Conservation (phyloP, 2,329 filamentous ascomycete genomes). For the Aspergillus carbonarius region DNA sequence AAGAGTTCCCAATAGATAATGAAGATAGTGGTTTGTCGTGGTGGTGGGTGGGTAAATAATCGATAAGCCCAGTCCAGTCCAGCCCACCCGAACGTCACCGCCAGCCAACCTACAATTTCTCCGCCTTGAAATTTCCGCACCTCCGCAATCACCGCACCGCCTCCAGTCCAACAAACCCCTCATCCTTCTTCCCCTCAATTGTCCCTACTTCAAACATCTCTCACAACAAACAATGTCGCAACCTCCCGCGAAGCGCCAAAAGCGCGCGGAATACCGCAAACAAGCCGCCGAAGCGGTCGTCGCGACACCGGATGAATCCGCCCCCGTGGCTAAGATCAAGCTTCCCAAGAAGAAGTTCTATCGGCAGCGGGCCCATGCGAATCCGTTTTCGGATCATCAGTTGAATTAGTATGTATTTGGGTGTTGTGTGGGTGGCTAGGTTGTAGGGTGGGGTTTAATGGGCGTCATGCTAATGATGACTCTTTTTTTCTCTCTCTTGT, state of each 20-base stretch:
- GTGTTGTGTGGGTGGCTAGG: neutral
- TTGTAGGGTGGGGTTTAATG: neutral
- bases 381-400: constrained; percentile 93
- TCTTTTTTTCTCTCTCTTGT: neutral
- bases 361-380: constrained; percentile 92
- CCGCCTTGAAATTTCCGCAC: constrained; percentile 3
- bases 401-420: constrained; percentile 73
- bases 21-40: neutral
- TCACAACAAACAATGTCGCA: constrained; percentile 4
- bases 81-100: neutral
- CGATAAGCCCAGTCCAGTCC: neutral
- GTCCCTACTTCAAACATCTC: too few species aligned
- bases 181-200: neutral
- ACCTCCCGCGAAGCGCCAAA: constrained; percentile 40
- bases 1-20: neutral
- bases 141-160: neutral
- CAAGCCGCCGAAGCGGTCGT: constrained; percentile 38
- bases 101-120: neutral
- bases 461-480: neutral
- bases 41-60: neutral
- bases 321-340: constrained; percentile 47
- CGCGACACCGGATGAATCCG: constrained; percentile 20
- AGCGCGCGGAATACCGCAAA: constrained; percentile 65
- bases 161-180: neutral
- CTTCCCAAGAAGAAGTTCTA: constrained; percentile 96